Evolutionary conservation across 306 rosid genomes (phyloP), one percentile per base, ranked within the genome.

Genomic region (Casuarina cunninghamiana): DNA sequence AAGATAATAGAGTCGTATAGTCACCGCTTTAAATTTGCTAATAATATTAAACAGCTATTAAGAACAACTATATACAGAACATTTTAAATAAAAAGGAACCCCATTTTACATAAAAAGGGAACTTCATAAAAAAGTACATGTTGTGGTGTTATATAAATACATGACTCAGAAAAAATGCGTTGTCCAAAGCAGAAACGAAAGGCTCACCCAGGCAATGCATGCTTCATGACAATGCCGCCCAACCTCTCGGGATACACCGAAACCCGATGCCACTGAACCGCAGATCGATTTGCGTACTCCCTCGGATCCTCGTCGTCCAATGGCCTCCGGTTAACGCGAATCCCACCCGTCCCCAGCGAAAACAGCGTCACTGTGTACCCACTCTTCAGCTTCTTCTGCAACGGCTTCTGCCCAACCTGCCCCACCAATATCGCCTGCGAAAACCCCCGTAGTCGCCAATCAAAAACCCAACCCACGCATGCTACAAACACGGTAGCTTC

Each of bases 231-330:
- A 61, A 91, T 19, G 16, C 6, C 74, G 58, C 97, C 96, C 66
- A 95, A 80, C 77, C 80, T 76, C 75, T 82, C 86, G 0, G 90
- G 90, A 86, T 95, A 93, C 70, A 95, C 54, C 0, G 91, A 81
- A 54, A 95, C 93, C 41, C 99, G 89, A 75, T 95, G 99, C 99
- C 99, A 95, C 83, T 95, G 99, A 77, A 93, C 74, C 5, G 78
- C 72, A 21, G 90, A 85, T 10, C 97, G 87, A 58, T 90, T 88
- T 0, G 99, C 97, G 53, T 87, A 95, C 76, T 95, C 97, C 19
- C 67, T 73, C 1, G 97, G 99, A 46, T 73, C 87, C 87, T 95
- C 99, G 2, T 83, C 79, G 10, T 83, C 87, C 42, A 88, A 82
- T 0, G 99, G 99, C 85, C 97, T 87, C 50, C 97, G 85, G 74